These are phyloP conservation scores for Capsella bursapastoris DNA, from an alignment of 345 rosid species.

Conservation along the genomic window DNA sequence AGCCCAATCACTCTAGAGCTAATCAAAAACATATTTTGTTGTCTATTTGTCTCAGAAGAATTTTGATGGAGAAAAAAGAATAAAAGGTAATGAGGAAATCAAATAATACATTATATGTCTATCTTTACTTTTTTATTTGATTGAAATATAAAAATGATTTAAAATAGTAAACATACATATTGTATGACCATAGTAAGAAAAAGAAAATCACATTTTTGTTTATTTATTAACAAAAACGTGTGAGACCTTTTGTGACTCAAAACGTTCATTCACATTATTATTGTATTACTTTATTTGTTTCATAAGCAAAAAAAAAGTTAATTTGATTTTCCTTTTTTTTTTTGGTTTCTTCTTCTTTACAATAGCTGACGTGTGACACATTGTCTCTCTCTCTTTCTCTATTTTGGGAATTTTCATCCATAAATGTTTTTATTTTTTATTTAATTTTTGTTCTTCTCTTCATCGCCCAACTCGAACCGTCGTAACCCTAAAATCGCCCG, in stretches of 20 bases:
- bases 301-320: not conserved
- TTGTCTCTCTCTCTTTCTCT: constrained; percentile 18
- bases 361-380: constrained; percentile 39
- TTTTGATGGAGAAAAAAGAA: not conserved
- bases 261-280: not conserved
- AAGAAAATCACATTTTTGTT: constrained; percentile 2
- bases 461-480: constrained; percentile 40
- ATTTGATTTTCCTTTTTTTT: not conserved
- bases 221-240: constrained; percentile 6
- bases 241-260: constrained; percentile 1
- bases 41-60: not conserved
- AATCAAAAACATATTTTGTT: constrained; percentile 11
- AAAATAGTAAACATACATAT: constrained; percentile 18
- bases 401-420: constrained; percentile 35
- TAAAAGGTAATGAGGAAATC: not conserved
- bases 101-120: not conserved
- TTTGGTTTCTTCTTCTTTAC: not conserved
- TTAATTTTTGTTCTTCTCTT: not conserved
- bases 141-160: not conserved
- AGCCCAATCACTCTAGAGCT: not conserved
- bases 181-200: not conserved
- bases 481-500: constrained; percentile 50
- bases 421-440: not conserved
- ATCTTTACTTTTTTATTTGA: not conserved
- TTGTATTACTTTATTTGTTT: not conserved